Percentiles rank a stretch among this genome's conserved stretches.
These are phyloP conservation scores for Annulohypoxylon truncatum DNA, from an alignment of 2,329 filamentous ascomycete species.

Conservation along the genomic window DNA sequence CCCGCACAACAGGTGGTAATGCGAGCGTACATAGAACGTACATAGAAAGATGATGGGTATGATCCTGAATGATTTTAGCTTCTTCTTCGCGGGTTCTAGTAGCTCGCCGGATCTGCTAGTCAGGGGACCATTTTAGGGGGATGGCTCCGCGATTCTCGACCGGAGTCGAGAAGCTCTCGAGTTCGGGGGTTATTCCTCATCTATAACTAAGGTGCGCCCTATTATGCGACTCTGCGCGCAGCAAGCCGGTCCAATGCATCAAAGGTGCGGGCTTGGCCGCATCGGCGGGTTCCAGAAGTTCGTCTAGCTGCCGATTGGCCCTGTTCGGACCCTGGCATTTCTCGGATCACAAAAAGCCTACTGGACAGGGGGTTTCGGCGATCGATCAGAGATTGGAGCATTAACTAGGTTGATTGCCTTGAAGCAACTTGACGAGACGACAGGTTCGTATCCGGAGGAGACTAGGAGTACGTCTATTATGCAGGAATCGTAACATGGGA, in stretches of 20 bases:
- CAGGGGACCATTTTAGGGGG: slow-evolving; percentile 36
- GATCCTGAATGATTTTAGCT: slow-evolving; percentile 29
- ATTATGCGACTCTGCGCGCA: slow-evolving; percentile 35
- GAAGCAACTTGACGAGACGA: slow-evolving; percentile 23
- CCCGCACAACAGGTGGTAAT: slow-evolving; percentile 35
- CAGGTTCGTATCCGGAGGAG: slow-evolving; percentile 34
- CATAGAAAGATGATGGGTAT: slow-evolving; percentile 18
- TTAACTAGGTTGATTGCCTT: slow-evolving; percentile 12
- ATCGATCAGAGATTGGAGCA: slow-evolving; percentile 31
- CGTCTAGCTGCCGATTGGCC: slow-evolving; percentile 44
- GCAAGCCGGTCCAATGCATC: slow-evolving; percentile 30
- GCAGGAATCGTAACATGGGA: slow-evolving; percentile 24
- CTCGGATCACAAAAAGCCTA: slow-evolving; percentile 30
- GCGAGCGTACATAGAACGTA: slow-evolving; percentile 18
- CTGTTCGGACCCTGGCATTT: slow-evolving; percentile 23
- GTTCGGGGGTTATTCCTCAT: slow-evolving; percentile 38
- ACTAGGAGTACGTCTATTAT: slow-evolving; percentile 7
- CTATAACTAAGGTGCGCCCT: slow-evolving; percentile 34
- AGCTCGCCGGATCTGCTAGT: slow-evolving; percentile 35
- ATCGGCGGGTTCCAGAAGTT: slow-evolving; percentile 42
- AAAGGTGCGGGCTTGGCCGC: slow-evolving; percentile 37
- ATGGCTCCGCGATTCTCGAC: slow-evolving; percentile 38
- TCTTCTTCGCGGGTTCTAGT: slow-evolving; percentile 40
- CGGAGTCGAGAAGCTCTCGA: slow-evolving; percentile 6
- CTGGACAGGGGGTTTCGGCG: slow-evolving; percentile 30